Conservation (phyloP, 2,329 filamentous ascomycete genomes). For the Aspergillus quadricinctus region DNA sequence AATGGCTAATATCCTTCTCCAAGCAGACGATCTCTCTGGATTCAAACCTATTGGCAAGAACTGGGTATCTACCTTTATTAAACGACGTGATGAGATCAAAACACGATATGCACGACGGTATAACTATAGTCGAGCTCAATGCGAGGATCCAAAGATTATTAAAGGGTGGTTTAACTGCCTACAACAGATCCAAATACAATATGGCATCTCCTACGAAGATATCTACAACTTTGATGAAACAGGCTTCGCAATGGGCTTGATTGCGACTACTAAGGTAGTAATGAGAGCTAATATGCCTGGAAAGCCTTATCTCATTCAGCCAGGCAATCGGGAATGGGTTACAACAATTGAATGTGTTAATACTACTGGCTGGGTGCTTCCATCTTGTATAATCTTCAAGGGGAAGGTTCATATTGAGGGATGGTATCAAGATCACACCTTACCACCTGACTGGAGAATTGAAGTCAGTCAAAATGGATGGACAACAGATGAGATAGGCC, state of each 20-base stretch:
- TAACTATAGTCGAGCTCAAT: constrained; percentile 8
- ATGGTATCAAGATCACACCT: constrained; percentile 3
- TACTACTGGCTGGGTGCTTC: background rate
- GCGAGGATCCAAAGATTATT: constrained; percentile 3
- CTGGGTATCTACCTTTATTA: constrained; percentile 9
- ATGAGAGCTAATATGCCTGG: constrained; percentile 2
- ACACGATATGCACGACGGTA: constrained; percentile 2
- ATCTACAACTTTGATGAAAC: constrained; percentile 10
- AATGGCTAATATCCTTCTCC: constrained; percentile 11
- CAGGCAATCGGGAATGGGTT: constrained; percentile 12
- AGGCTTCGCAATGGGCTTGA: background rate
- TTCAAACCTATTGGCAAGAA: constrained; percentile 4
- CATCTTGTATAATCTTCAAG: constrained; percentile 7
- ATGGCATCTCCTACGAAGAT: constrained; percentile 12
- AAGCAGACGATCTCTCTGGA: too few species aligned
- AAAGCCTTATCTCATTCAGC: constrained; percentile 6
- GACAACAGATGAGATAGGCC: too few species aligned
- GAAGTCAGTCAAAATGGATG: background rate
- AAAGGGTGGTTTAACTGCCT: constrained; percentile 3
- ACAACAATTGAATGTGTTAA: constrained; percentile 5
- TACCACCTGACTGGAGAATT: constrained; percentile 1
- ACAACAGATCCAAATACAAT: constrained; percentile 3
- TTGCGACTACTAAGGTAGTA: constrained; percentile 1
- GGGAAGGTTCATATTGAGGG: constrained; percentile 5
- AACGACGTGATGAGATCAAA: constrained; percentile 2